phyloP scores from a whole-genome alignment of 1,284 basidiomycete genomes.

The Pisolithus thermaeus region DNA sequence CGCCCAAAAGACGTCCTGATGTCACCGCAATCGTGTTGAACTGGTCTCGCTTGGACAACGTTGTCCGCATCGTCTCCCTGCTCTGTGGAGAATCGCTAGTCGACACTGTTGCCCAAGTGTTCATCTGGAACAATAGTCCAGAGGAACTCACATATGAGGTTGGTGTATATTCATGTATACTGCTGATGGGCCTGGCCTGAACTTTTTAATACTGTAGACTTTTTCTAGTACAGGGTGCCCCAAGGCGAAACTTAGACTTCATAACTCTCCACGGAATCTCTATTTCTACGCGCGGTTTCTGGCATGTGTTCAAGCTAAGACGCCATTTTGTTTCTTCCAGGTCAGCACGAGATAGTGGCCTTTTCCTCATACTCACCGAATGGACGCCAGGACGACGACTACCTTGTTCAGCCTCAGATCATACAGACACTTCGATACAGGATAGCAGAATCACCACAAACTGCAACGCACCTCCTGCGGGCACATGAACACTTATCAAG shows the following conservation, averaged over 20 bases:
- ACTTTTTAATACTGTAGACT: slow-evolving; percentile 31
- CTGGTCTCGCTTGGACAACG: slow-evolving; percentile 60
- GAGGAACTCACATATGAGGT: slow-evolving; percentile 38
- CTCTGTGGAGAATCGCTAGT: slow-evolving; percentile 46
- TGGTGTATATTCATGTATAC: slow-evolving; percentile 9
- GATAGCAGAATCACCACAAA: slow-evolving; percentile 24
- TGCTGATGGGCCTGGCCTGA: not conserved
- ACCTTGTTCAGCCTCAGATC: slow-evolving; percentile 52
- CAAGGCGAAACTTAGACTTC: slow-evolving; percentile 39
- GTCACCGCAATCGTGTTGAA: slow-evolving; percentile 57
- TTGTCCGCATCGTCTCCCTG: slow-evolving; percentile 45
- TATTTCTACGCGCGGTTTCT: slow-evolving; percentile 64
- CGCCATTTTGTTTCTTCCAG: slow-evolving; percentile 59
- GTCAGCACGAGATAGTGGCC: slow-evolving; percentile 25
- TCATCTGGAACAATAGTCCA: slow-evolving; percentile 64
- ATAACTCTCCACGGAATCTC: slow-evolving; percentile 53
- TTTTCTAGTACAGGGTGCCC: slow-evolving; percentile 43
- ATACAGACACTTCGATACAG: slow-evolving; percentile 44
- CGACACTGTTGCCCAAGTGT: slow-evolving; percentile 43
- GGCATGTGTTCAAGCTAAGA: slow-evolving; percentile 48
- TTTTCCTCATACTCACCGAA: slow-evolving; percentile 2
- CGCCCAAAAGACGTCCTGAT: slow-evolving; percentile 19
- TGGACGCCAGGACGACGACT: slow-evolving; percentile 57
- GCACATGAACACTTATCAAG: slow-evolving; percentile 56
- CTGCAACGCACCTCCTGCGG: slow-evolving; percentile 49